phyloP scores from a whole-genome alignment of 2,329 filamentous ascomycete genomes.

The Exophiala alcalophila region DNA sequence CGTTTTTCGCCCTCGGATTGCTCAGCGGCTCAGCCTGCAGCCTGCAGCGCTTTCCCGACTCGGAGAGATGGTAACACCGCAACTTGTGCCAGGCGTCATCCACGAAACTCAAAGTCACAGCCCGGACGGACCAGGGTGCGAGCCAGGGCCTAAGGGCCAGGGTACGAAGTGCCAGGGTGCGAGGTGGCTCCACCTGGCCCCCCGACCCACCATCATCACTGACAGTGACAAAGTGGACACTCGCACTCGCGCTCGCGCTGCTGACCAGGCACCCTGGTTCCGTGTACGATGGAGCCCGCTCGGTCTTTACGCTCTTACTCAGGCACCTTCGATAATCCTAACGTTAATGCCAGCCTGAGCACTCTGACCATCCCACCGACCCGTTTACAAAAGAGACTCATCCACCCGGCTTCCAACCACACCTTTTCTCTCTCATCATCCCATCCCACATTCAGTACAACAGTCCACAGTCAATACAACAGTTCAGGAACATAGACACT shows the following conservation, averaged over 20 bases:
- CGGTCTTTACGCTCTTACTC: conserved; percentile 25
- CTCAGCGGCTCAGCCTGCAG: conserved; percentile 14
- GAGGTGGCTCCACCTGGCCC: too few relatives aligned
- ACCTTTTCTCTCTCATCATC: conserved; percentile 16
- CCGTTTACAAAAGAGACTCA: conserved; percentile 28
- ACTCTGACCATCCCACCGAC: conserved; percentile 19
- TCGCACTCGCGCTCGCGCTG: neutral
- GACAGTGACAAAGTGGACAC: too few relatives aligned
- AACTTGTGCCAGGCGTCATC: too few relatives aligned
- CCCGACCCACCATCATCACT: too few relatives aligned
- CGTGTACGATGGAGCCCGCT: conserved; percentile 6
- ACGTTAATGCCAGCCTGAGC: conserved; percentile 11
- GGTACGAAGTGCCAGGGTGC: too few relatives aligned
- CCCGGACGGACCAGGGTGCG: too few relatives aligned
- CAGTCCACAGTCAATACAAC: conserved; percentile 7
- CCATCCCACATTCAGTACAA: conserved; percentile 5
- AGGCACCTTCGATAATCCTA: conserved; percentile 23
- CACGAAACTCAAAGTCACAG: too few relatives aligned
- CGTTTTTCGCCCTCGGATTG: too few relatives aligned
- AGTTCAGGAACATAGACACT: conserved; percentile 9
- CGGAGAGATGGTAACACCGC: conserved; percentile 16
- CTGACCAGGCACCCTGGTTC: neutral
- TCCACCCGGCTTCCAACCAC: conserved; percentile 14
- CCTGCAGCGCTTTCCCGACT: neutral
- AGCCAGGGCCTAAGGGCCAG: too few relatives aligned